A percentile compares a stretch with the other conserved stretches of the same genome.
Evolutionary conservation across 805 yeast species (phyloP).

Genomic region (Kuraishia hungarica): DNA sequence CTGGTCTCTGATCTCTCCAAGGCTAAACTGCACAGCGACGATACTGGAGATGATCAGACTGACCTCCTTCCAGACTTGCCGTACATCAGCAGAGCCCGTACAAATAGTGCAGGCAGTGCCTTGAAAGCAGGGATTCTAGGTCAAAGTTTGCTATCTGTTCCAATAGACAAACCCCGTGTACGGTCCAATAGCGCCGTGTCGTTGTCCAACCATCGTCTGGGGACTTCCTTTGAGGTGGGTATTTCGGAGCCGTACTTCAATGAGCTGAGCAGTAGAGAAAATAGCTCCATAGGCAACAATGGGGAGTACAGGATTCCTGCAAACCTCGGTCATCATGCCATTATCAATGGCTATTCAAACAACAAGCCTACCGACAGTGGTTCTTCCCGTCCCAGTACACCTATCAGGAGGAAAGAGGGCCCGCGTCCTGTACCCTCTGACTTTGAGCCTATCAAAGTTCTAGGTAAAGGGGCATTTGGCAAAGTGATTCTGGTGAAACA

Average conservation of each 20-base stretch:
- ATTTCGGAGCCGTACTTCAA: conserved; percentile 30
- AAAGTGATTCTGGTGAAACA: conserved; percentile 76
- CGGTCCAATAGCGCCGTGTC: conserved; percentile 22
- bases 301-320: background rate
- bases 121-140: background rate
- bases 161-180: background rate
- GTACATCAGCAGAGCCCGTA: conserved; percentile 13
- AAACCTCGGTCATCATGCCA: background rate
- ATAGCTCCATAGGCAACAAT: conserved; percentile 5
- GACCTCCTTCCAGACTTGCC: conserved; percentile 3
- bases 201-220: conserved; percentile 28
- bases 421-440: conserved; percentile 31
- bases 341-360: background rate
- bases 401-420: background rate
- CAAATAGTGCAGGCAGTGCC: background rate
- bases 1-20: background rate
- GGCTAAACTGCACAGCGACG: background rate
- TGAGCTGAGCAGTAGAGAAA: conserved; percentile 15
- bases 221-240: conserved; percentile 41
- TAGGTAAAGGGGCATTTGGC: conserved; percentile 87
- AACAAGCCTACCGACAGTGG: background rate
- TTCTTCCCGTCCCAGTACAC: conserved; percentile 13
- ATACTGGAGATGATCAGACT: background rate
- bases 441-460: conserved; percentile 65
- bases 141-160: background rate